Conservation (phyloP, 2,329 filamentous ascomycete genomes). For the Alternaria viburni region DNA sequence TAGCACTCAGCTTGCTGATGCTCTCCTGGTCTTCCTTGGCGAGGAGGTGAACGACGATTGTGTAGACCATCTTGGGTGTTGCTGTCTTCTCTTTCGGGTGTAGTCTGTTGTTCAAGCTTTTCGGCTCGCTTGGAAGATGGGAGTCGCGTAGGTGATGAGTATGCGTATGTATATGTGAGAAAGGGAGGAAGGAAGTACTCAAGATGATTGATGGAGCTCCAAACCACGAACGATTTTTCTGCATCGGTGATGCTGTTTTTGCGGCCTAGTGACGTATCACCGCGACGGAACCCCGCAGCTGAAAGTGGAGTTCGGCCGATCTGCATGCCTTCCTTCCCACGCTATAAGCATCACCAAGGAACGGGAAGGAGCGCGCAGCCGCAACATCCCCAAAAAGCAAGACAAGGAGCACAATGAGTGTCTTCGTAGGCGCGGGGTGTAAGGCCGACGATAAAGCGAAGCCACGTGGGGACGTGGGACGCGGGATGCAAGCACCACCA, state of each 20-base stretch:
- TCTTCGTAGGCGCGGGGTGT: not conserved
- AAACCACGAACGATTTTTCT: not conserved
- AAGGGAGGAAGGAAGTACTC: not conserved
- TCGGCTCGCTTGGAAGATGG: not conserved
- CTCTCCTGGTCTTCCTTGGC: slow-evolving; percentile 69
- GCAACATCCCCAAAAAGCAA: not conserved
- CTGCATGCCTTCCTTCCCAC: not conserved
- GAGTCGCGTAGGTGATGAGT: not conserved
- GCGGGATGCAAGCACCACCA: not conserved
- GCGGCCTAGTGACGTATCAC: slow-evolving; percentile 7
- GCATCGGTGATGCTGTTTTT: slow-evolving; percentile 4
- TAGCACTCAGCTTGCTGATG: slow-evolving; percentile 71
- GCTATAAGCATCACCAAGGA: not conserved
- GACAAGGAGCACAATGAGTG: not conserved
- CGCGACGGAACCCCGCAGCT: slow-evolving; percentile 8
- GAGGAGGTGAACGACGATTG: slow-evolving; percentile 72
- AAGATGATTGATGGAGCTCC: too few relatives aligned
- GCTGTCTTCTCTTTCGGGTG: too few relatives aligned
- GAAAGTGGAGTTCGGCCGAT: slow-evolving; percentile 6
- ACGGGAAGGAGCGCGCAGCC: not conserved
- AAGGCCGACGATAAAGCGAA: not conserved
- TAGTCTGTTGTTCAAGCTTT: not conserved
- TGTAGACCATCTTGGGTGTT: slow-evolving; percentile 66
- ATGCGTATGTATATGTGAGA: not conserved
- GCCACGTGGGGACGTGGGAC: not conserved